phyloP scores from a whole-genome alignment of 805 yeast species.

The Saccharomycopsis sp. region DNA sequence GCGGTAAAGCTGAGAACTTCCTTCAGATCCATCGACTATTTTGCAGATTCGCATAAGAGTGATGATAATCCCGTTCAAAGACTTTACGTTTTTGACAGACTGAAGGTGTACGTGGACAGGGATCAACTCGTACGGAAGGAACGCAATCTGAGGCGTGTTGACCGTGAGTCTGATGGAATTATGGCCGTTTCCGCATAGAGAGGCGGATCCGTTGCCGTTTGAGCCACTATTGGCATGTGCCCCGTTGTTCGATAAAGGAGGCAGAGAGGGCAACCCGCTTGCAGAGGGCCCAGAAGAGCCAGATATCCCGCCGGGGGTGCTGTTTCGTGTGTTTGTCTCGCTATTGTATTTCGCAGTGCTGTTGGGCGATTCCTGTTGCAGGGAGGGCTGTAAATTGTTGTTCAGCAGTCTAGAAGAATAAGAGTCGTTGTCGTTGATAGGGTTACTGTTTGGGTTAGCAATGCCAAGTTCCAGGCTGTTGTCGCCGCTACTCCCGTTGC shows the following conservation, averaged over 20 bases:
- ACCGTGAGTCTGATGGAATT: constrained; percentile 32
- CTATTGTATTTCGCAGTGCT: neutral
- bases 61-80: constrained; percentile 65
- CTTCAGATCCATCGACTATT: constrained; percentile 50
- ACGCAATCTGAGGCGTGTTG: constrained; percentile 57
- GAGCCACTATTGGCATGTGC: neutral
- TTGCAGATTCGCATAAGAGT: constrained; percentile 79
- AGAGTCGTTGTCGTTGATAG: constrained; percentile 20
- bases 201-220: neutral
- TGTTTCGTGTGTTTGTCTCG: neutral
- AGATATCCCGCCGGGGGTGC: neutral
- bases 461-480: neutral
- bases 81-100: constrained; percentile 66
- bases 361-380: neutral
- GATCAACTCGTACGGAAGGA: constrained; percentile 68
- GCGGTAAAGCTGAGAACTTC: constrained; percentile 58
- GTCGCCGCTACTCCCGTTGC: constrained; percentile 5
- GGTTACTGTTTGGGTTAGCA: constrained; percentile 4
- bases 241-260: neutral
- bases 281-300: neutral
- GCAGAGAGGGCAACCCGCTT: neutral
- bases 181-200: neutral
- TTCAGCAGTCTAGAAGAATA: constrained; percentile 19
- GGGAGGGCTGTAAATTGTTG: neutral
- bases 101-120: constrained; percentile 62